A percentile compares a stretch with the other conserved stretches of the same genome.
Evolutionary conservation across 164 flowering plant genomes (phyloP).

Genomic region (Amborella trichopoda): DNA sequence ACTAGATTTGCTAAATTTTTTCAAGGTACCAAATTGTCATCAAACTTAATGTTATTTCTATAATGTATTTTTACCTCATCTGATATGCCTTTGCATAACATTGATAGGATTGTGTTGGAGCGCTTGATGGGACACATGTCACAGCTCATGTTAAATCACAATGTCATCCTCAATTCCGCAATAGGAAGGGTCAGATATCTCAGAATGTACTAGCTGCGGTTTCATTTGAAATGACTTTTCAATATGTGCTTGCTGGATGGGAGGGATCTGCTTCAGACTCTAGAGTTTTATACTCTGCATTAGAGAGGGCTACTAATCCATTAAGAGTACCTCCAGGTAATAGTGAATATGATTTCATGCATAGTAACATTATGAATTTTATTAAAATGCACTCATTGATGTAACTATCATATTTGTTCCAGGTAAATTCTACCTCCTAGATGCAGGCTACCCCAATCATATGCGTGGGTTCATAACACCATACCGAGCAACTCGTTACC

Average conservation of each 20-base stretch:
- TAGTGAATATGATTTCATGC: neutral
- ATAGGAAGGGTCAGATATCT: slow-evolving; percentile 29
- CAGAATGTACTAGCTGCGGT: neutral
- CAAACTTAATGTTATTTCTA: too few relatives aligned
- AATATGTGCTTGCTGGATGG: neutral
- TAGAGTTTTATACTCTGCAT: neutral
- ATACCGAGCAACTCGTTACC: slow-evolving; percentile 41
- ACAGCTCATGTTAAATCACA: slow-evolving; percentile 49
- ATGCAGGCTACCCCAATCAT: slow-evolving; percentile 38
- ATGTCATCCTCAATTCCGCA: slow-evolving; percentile 54
- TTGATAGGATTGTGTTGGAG: slow-evolving; percentile 47
- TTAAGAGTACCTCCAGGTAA: neutral
- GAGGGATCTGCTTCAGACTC: neutral
- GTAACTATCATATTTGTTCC: slow-evolving; percentile 1
- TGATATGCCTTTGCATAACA: neutral
- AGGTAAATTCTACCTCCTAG: slow-evolving; percentile 78
- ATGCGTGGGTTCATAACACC: slow-evolving; percentile 61
- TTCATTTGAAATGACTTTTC: neutral
- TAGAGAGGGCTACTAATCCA: slow-evolving; percentile 13
- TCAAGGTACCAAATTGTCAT: neutral
- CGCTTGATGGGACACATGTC: slow-evolving; percentile 44
- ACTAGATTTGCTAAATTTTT: slow-evolving; percentile 2
- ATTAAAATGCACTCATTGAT: neutral
- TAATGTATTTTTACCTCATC: neutral
- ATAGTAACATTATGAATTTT: neutral